phyloP scores from a whole-genome alignment of 163 green algal genomes.

The Botryococcus braunii region DNA sequence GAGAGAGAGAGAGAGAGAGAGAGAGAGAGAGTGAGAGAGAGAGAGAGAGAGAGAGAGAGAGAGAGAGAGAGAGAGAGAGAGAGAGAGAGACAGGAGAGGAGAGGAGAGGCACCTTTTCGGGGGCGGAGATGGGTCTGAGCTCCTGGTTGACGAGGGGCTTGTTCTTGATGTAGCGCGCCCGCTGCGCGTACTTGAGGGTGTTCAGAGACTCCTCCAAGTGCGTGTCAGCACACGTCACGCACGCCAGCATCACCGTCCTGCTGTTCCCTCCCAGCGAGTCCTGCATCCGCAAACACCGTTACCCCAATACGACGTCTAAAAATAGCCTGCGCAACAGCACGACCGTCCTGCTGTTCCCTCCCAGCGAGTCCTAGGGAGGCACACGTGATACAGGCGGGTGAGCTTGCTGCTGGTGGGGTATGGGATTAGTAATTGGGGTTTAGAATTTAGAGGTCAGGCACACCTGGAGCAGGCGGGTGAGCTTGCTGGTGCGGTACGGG shows the following conservation, averaged over 20 bases:
- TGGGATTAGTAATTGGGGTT: neutral
- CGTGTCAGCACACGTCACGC: constrained; percentile 73
- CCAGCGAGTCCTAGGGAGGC: neutral
- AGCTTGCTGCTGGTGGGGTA: neutral
- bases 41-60: too few species aligned
- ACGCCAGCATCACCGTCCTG: constrained; percentile 85
- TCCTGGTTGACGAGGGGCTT: constrained; percentile 86
- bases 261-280: constrained; percentile 81
- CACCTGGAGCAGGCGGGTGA: constrained; percentile 81
- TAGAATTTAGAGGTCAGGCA: neutral
- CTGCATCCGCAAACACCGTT: constrained; percentile 25
- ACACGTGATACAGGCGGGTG: neutral
- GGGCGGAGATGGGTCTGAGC: too few species aligned
- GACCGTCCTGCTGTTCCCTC: constrained; percentile 38
- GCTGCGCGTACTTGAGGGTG: constrained; percentile 85
- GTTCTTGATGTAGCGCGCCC: constrained; percentile 86
- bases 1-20: too few species aligned
- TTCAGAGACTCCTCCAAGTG: constrained; percentile 91
- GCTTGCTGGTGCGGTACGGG: constrained; percentile 79
- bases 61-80: too few species aligned
- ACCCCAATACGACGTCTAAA: neutral
- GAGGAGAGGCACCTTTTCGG: too few species aligned
- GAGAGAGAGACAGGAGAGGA: too few species aligned
- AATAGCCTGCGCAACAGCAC: constrained; percentile 61
- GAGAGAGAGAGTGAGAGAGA: too few species aligned